Conservation (phyloP, 2,329 filamentous ascomycete genomes). For the Ophiocordyceps camponoti-leonardi region DNA sequence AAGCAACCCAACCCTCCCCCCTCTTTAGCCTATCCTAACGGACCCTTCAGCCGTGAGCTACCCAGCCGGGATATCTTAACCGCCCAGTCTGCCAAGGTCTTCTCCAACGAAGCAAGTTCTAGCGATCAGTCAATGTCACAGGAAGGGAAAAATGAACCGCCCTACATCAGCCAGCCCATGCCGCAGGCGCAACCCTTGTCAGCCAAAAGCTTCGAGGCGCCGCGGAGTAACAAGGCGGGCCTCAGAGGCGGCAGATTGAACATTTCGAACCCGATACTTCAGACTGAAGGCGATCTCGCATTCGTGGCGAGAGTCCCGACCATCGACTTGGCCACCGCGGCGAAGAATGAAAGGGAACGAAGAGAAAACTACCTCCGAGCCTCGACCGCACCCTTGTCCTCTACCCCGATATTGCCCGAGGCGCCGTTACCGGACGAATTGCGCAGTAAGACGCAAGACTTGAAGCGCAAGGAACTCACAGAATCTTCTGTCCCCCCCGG, state of each 20-base stretch:
- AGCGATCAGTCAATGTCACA: not conserved
- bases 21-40: not conserved
- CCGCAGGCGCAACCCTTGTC: slow-evolving; percentile 19
- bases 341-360: slow-evolving; percentile 25
- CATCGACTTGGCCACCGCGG: slow-evolving; percentile 31
- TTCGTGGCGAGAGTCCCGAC: slow-evolving; percentile 26
- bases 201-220: slow-evolving; percentile 6
- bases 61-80: not conserved
- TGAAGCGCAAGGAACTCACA: slow-evolving; percentile 20
- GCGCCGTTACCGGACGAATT: slow-evolving; percentile 14
- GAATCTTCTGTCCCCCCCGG: not conserved
- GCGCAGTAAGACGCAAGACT: slow-evolving; percentile 15
- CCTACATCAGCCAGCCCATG: slow-evolving; percentile 19
- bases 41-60: not conserved
- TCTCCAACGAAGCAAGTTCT: not conserved
- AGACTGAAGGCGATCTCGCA: slow-evolving; percentile 7
- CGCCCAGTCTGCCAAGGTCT: not conserved
- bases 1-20: not conserved
- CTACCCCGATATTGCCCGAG: slow-evolving; percentile 9
- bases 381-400: slow-evolving; percentile 12
- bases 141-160: slow-evolving; percentile 12
- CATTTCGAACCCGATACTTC: slow-evolving; percentile 33
- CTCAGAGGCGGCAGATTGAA: slow-evolving; percentile 19
- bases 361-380: slow-evolving; percentile 15
- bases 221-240: slow-evolving; percentile 10